Conservation (phyloP, 2,329 filamentous ascomycete genomes). For the Dendryphion nanum region DNA sequence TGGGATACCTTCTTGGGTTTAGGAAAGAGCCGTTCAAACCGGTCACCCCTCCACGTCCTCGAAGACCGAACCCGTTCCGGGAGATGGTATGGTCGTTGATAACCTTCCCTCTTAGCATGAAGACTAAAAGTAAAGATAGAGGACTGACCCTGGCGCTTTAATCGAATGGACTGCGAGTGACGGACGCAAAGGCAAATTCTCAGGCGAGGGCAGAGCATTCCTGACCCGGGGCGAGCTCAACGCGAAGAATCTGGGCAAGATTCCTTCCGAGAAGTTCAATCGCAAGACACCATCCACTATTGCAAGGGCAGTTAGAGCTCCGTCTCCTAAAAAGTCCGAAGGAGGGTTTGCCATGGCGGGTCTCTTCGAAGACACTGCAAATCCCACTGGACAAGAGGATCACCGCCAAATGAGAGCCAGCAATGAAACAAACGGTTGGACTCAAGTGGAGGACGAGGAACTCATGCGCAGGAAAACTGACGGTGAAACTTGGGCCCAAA, state of each 20-base stretch:
- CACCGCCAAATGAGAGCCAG: not conserved
- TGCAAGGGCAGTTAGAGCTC: not conserved
- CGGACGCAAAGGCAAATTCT: constrained; percentile 24
- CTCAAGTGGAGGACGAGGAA: constrained; percentile 41
- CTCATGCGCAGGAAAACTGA: constrained; percentile 37
- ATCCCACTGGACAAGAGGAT: not conserved
- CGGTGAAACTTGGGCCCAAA: constrained; percentile 29
- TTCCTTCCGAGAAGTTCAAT: constrained; percentile 7
- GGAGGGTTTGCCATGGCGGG: not conserved
- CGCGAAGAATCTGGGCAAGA: constrained; percentile 11
- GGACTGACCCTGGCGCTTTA: constrained; percentile 19
- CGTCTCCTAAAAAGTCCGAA: not conserved
- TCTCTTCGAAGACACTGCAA: not conserved
- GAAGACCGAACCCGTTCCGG: not conserved
- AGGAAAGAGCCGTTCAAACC: not conserved
- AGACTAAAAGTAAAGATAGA: too few relatives aligned
- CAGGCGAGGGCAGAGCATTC: not conserved
- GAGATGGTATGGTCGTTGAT: not conserved
- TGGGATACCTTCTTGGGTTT: constrained; percentile 1
- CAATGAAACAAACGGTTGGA: constrained; percentile 21
- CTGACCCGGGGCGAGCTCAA: constrained; percentile 1
- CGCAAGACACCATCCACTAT: not conserved
- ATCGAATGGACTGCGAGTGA: constrained; percentile 35
- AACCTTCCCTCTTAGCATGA: not conserved
- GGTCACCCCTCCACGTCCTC: not conserved